Evolutionary conservation across 768 basidiomycete genomes (phyloP), one percentile per base, ranked within the genome.

Genomic region (Auricularia heimuer): DNA sequence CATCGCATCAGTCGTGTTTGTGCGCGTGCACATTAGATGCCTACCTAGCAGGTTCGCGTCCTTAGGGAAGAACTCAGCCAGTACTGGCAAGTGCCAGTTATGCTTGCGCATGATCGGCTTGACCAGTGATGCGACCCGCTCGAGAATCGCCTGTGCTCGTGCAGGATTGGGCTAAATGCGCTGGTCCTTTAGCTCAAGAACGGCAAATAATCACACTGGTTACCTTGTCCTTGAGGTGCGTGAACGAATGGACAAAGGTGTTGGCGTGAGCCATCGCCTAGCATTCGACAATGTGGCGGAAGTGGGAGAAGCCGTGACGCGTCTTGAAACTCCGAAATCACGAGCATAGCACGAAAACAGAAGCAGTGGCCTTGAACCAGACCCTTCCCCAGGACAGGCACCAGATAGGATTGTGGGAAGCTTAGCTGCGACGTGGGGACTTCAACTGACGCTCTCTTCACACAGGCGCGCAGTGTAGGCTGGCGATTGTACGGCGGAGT

Each of bases 61-160:
- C 10, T 85, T 83, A 3, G 93, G 93, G 69, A 90, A 92, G 80
- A 95, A 94, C 74, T 96, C 91, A n/a, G 85, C 78, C n/a, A 92
- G 83, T 1, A 85, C 80, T 34, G 90, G 88, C 34, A 93, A 78
- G 34, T 82, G 79, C 94, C 94, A 98, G 3, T 76, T 76, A 69
- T 88, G 88, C 68, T 87, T 91, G 65, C 86, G 80, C 94, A 97
- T 97, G 68, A 98, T 93, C 6, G 95, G 95, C 74, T 94, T 95
- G 62, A 96, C 92, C 61, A 92, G 80, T 1, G 87, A 86, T 0
- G 88, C 87, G 36, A 91, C 80, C 67, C 81, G 81, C 69, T 88
- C 82, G 44, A 94, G 80, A 72, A 90, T 78, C 16, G 78, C 73
- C 54, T 92, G 78, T 18, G 92, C 91, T 45, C 83, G 80, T 67